Base-by-base conservation (phyloP, 106 monocot species). In the Cymbidium sinense region DNA sequence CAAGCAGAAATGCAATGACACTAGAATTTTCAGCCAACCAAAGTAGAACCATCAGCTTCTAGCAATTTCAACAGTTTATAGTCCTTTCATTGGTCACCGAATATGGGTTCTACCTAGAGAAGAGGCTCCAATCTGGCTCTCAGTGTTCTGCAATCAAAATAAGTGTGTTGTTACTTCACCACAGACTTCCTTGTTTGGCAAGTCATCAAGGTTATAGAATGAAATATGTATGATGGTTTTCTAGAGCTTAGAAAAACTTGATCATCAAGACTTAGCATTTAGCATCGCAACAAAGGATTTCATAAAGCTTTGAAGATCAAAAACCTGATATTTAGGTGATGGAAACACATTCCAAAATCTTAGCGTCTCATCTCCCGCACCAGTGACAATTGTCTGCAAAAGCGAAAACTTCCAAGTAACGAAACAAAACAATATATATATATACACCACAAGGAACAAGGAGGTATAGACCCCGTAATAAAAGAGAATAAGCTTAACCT, bases 281-380 rank as follows among this genome's bases (percentile, higher is more conserved):
- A 31, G 5, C 29, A 6, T 76, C 19, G 18, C 44, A 44, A n/a
- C 28, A 77, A 64, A 67, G 7, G 34, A 37, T 54, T 61, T 31
- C 41, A 78, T 78, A 27, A 43, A 19, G 39, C 17, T n/a, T 15
- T 77, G 54, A 34, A 12, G 7, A 39, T 7, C 15, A 79, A 6
- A 50, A 81, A 91, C 95, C 95, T 89, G 90, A 77, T 80, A 96
- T 79, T 93, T 96, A 50, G 86, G 85, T 74, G 89, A 93, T 12
- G 96, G 96, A 61, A 96, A 96, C 20, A 93, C 96, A 79, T 91
- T 96, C 96, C 96, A 96, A 75, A 96, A 96, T 47, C 96, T 79
- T 2, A 96, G 85, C 29, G 96, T 96, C 82, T 93, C 93, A 76
- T 98, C 96, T 43, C 96, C 96, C 27, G 96, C 96, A 70, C 96